Conservation (phyloP, 78 protist genomes). For the Goniomonas avonlea region DNA sequence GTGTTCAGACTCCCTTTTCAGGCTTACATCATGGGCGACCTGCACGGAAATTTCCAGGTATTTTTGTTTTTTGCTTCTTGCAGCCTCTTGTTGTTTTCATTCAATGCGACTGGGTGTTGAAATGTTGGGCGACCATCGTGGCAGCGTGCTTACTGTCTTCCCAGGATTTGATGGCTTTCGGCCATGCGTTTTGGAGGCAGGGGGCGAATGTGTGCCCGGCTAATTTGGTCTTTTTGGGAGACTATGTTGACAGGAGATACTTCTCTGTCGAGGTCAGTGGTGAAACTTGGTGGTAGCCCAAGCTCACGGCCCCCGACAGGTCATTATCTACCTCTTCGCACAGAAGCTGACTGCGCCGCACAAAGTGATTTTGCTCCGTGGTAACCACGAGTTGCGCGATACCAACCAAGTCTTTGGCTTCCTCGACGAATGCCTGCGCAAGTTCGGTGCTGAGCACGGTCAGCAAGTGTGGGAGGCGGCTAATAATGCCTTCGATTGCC, state of each 20-base stretch:
- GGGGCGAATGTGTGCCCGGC: neutral
- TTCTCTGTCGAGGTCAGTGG: neutral
- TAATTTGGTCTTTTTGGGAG: neutral
- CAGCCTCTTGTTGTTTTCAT: neutral
- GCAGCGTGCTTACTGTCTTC: neutral
- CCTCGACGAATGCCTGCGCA: conserved; percentile 18
- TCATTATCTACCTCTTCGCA: too few relatives aligned
- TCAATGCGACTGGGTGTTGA: neutral
- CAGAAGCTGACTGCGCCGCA: conserved; percentile 1
- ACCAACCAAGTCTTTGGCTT: conserved; percentile 33
- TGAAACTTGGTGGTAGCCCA: neutral
- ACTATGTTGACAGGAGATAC: neutral
- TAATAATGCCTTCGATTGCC: conserved; percentile 11
- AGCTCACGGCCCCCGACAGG: neutral
- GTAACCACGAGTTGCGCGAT: conserved; percentile 31
- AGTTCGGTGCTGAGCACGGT: conserved; percentile 14
- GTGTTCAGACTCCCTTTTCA: too few relatives aligned
- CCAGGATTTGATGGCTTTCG: neutral
- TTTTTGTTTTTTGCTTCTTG: neutral
- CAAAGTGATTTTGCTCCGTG: conserved; percentile 10
- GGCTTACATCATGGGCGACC: conserved; percentile 6
- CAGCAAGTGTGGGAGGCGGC: conserved; percentile 11
- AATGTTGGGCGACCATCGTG: too few relatives aligned
- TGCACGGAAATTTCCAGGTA: conserved; percentile 4
- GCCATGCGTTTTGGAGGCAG: neutral